phyloP scores from a whole-genome alignment of 495 filamentous ascomycete genomes.

The Talaromyces adpressus region DNA sequence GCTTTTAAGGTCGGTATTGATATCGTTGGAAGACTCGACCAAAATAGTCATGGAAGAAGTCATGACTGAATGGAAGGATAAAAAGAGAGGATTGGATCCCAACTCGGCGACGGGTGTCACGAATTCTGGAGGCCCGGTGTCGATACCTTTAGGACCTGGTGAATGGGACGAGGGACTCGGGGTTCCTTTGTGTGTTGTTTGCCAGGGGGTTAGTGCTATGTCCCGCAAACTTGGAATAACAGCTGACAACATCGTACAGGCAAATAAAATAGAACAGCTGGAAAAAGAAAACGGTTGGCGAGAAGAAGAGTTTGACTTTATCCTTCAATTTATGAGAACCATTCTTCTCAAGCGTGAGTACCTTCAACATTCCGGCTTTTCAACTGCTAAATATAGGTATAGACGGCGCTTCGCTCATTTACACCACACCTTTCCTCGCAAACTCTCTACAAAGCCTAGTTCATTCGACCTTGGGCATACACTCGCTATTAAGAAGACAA shows the following conservation, averaged over 20 bases:
- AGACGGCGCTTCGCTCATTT: slow-evolving; percentile 90
- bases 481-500: slow-evolving; percentile 76
- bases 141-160: slow-evolving; percentile 75
- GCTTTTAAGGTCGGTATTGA: slow-evolving; percentile 66
- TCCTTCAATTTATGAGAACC: slow-evolving; percentile 81
- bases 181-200: slow-evolving; percentile 84
- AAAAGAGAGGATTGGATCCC: slow-evolving; percentile 38
- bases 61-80: slow-evolving; percentile 55
- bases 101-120: slow-evolving; percentile 36
- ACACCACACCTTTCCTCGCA: slow-evolving; percentile 73
- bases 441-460: slow-evolving; percentile 76
- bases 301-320: slow-evolving; percentile 88
- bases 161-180: slow-evolving; percentile 93
- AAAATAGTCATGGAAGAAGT: slow-evolving; percentile 79
- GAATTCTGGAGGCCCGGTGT: slow-evolving; percentile 47
- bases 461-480: slow-evolving; percentile 83
- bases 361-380: neutral
- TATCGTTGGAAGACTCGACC: slow-evolving; percentile 66
- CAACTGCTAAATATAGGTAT: neutral
- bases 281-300: slow-evolving; percentile 87
- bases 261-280: slow-evolving; percentile 80
- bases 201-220: slow-evolving; percentile 65
- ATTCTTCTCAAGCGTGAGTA: slow-evolving; percentile 75
- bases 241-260: slow-evolving; percentile 36
- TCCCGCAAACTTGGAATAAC: neutral